Percentiles rank a stretch among this genome's conserved stretches.
These are phyloP conservation scores for Serendipita sp. DNA, from an alignment of 768 basidiomycete genomes.

Conservation along the genomic window DNA sequence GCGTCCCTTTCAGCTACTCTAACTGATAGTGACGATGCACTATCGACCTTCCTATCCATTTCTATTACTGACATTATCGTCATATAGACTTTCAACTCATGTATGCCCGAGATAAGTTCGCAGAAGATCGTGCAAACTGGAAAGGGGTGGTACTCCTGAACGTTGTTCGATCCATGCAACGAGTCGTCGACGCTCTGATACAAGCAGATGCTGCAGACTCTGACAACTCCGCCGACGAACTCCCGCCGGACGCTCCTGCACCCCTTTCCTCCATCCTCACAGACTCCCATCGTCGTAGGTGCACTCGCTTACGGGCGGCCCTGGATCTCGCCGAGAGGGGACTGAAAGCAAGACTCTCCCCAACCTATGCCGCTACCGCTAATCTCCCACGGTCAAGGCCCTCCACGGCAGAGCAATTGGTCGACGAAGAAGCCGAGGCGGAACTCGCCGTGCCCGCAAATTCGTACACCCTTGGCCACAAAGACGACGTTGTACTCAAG, in stretches of 20 bases:
- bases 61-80: background rate
- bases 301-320: background rate
- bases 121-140: constrained; percentile 12
- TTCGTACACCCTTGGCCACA: background rate
- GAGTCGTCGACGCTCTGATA: constrained; percentile 12
- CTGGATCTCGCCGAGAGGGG: background rate
- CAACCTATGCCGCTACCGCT: background rate
- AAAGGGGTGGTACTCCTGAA: constrained; percentile 15
- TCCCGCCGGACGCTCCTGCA: background rate
- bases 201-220: background rate
- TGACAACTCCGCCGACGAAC: background rate
- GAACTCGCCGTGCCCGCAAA: background rate
- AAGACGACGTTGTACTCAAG: background rate
- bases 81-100: constrained; percentile 11
- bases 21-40: background rate
- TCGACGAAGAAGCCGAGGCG: constrained; percentile 4
- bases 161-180: constrained; percentile 13
- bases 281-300: background rate
- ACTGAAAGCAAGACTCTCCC: background rate
- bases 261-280: background rate
- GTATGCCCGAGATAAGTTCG: constrained; percentile 10
- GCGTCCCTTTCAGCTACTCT: background rate
- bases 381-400: constrained; percentile 1
- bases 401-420: background rate
- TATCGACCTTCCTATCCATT: background rate